phyloP scores from a whole-genome alignment of 2,329 filamentous ascomycete genomes.

The Plenodomus lindquistii region DNA sequence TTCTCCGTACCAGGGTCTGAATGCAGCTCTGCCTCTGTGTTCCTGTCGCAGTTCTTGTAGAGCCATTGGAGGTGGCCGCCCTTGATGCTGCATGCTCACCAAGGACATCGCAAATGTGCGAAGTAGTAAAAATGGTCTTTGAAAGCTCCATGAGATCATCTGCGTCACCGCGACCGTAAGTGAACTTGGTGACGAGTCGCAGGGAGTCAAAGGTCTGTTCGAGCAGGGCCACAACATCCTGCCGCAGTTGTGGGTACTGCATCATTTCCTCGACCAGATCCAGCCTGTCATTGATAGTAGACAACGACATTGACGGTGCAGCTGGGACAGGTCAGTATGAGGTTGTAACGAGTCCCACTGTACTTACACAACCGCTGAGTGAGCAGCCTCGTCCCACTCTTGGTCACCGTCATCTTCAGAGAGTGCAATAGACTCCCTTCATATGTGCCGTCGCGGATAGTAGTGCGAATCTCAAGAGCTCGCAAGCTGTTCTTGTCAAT shows the following conservation, averaged over 20 bases:
- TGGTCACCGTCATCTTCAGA: constrained; percentile 87
- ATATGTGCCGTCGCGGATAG: constrained; percentile 76
- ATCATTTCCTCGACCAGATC: constrained; percentile 81
- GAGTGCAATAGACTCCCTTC: constrained; percentile 88
- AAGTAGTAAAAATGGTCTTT: constrained; percentile 75
- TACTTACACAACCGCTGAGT: constrained; percentile 76
- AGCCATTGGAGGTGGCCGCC: constrained; percentile 12
- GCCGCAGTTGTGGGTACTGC: constrained; percentile 66
- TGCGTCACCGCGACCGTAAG: constrained; percentile 85
- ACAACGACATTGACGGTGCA: constrained; percentile 84
- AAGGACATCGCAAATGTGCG: constrained; percentile 59
- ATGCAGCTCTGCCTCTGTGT: constrained; percentile 31
- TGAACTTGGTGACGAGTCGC: constrained; percentile 90
- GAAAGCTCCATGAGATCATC: constrained; percentile 87
- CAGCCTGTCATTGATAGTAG: constrained; percentile 76
- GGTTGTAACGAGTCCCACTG: accelerated
- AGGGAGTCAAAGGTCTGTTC: constrained; percentile 81
- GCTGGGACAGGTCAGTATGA: constrained; percentile 46
- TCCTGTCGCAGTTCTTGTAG: constrained; percentile 11
- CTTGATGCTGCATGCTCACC: constrained; percentile 26
- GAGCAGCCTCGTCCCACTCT: constrained; percentile 83
- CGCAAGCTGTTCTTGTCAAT: constrained; percentile 92
- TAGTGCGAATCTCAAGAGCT: constrained; percentile 85
- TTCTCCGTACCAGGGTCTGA: constrained; percentile 56
- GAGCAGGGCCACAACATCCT: constrained; percentile 70